Conservation (phyloP, 345 rosid genomes). For the Syzygium oleosum region DNA sequence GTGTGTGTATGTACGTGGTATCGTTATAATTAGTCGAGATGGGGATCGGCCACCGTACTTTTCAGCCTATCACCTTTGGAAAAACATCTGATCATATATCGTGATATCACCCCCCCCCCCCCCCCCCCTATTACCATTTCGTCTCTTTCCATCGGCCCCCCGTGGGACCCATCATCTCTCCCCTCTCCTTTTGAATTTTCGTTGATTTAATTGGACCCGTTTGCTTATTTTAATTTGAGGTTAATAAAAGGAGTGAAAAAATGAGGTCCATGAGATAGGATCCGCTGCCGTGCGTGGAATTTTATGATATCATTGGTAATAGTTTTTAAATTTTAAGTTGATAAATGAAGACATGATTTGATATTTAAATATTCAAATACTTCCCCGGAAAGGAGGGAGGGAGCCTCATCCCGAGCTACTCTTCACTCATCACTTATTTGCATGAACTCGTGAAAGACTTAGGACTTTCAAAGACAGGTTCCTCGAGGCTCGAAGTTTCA, state of each 20-base stretch:
- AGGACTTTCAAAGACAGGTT: not conserved
- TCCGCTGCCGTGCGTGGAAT: not conserved
- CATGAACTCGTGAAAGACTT: not conserved
- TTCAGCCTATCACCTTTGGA: not conserved
- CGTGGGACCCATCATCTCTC: not conserved
- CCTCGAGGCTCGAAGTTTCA: not conserved
- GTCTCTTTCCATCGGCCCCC: not conserved
- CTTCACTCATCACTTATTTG: not conserved
- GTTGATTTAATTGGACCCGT: not conserved
- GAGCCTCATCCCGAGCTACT: too few species aligned
- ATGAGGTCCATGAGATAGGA: not conserved
- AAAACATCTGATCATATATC: not conserved
- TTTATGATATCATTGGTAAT: not conserved
- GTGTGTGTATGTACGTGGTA: not conserved
- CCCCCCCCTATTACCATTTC: not conserved
- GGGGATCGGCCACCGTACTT: not conserved
- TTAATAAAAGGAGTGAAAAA: not conserved
- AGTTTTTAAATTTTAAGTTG: too few species aligned
- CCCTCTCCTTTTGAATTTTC: not conserved
- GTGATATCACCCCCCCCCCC: not conserved
- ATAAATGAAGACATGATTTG: fast-evolving
- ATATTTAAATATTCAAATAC: too few species aligned
- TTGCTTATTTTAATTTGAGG: not conserved
- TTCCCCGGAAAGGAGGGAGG: fast-evolving
- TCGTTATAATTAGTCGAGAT: not conserved